These are phyloP conservation scores for Russula virescens DNA, from an alignment of 768 basidiomycete species.

Conservation along the genomic window DNA sequence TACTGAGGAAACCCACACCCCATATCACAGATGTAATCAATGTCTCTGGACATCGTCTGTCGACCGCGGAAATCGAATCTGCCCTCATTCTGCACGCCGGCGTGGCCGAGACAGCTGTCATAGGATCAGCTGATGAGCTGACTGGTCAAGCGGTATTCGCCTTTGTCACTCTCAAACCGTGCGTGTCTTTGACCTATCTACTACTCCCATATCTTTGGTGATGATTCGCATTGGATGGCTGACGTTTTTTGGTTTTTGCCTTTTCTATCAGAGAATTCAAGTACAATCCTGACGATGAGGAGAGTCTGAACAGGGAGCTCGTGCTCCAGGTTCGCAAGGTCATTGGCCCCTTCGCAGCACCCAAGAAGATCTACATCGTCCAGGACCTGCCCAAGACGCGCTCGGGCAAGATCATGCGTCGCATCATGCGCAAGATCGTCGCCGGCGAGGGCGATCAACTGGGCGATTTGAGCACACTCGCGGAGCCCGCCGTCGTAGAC, in stretches of 20 bases:
- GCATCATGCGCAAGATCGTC: conserved; percentile 95
- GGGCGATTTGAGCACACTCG: conserved; percentile 90
- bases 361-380: conserved; percentile 86
- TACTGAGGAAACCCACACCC: not conserved
- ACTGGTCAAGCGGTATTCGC: conserved; percentile 93
- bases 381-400: conserved; percentile 89
- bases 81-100: conserved; percentile 92
- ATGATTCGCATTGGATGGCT: not conserved
- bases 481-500: conserved; percentile 84
- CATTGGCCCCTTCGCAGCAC: conserved; percentile 96
- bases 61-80: conserved; percentile 97
- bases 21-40: conserved; percentile 82
- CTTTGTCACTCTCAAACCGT: conserved; percentile 94
- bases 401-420: conserved; percentile 95
- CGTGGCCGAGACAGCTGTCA: conserved; percentile 94
- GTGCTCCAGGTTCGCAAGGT: conserved; percentile 93
- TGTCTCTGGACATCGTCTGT: conserved; percentile 94
- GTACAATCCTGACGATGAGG: conserved; percentile 65
- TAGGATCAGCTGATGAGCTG: conserved; percentile 79
- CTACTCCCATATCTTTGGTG: too few species aligned
- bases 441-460: conserved; percentile 92
- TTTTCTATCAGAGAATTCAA: conserved; percentile 59
- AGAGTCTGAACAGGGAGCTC: conserved; percentile 75
- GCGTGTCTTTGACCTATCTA: too few species aligned
- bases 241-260: not conserved